Evolutionary conservation across 1,284 basidiomycete species (phyloP).

Genomic region (Golubevia pallescens): DNA sequence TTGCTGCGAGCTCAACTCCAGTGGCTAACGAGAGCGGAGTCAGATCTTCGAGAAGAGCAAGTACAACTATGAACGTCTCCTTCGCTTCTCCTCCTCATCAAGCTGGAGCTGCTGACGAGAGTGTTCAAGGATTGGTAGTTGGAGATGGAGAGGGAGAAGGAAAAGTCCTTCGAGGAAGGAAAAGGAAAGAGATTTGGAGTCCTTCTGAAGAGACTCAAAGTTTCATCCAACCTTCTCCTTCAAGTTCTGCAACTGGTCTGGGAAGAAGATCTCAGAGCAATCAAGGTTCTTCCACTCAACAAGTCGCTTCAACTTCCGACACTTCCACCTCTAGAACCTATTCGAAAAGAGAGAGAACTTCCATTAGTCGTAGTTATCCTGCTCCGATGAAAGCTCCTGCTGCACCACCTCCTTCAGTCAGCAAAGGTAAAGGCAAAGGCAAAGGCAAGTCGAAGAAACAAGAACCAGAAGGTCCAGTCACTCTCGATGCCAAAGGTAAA

Average conservation of each 20-base stretch:
- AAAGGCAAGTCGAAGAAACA: slow-evolving; percentile 29
- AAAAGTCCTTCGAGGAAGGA: neutral
- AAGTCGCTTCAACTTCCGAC: neutral
- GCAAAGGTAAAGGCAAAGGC: slow-evolving; percentile 56
- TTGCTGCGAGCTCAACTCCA: too few species aligned
- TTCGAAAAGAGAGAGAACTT: neutral
- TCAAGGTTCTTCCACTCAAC: too few species aligned
- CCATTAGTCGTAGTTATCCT: too few species aligned
- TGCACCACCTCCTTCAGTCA: slow-evolving; percentile 25
- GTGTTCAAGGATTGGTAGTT: neutral
- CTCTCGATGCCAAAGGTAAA: neutral
- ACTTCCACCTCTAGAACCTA: neutral
- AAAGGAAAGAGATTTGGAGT: neutral
- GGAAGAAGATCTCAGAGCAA: too few species aligned
- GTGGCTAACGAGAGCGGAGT: too few species aligned
- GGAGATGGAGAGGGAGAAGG: neutral
- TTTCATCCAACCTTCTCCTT: neutral
- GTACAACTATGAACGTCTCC: too few species aligned
- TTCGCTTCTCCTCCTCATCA: too few species aligned
- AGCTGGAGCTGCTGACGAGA: too few species aligned
- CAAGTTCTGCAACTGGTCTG: too few species aligned
- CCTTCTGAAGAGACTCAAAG: neutral
- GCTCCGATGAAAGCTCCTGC: too few species aligned
- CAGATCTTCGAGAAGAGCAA: too few species aligned
- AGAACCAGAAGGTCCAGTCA: neutral